These are phyloP conservation scores for Aspergillus fumigatiaffinis DNA, from an alignment of 2,329 filamentous ascomycete species.

Conservation along the genomic window DNA sequence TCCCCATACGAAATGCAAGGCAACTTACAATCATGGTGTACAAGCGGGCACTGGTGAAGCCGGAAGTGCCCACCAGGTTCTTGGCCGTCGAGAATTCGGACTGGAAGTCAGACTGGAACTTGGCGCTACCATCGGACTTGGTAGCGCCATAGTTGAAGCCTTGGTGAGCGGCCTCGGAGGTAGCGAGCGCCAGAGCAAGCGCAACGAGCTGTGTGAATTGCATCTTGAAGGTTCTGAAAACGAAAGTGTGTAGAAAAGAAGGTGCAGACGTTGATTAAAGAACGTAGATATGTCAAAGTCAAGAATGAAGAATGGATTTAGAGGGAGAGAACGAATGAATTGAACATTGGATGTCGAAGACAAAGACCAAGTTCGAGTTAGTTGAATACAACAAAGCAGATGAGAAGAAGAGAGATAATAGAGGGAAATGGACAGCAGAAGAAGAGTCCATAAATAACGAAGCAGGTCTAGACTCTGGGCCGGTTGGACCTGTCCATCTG, in stretches of 20 bases:
- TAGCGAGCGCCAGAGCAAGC: slow-evolving; percentile 30
- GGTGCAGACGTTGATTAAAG: neutral
- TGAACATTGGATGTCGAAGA: neutral
- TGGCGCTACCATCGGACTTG: slow-evolving; percentile 38
- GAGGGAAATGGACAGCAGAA: neutral
- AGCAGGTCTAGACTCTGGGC: neutral
- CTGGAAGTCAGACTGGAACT: slow-evolving; percentile 42
- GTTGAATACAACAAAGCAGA: neutral
- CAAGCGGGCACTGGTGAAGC: slow-evolving; percentile 47
- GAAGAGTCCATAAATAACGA: neutral
- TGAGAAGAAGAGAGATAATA: neutral
- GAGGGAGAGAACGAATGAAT: neutral
- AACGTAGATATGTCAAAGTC: neutral
- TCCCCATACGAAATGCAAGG: neutral
- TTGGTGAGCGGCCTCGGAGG: slow-evolving; percentile 35
- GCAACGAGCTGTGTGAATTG: slow-evolving; percentile 31
- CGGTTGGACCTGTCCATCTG: neutral
- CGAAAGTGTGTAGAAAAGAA: neutral
- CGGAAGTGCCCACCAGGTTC: slow-evolving; percentile 36
- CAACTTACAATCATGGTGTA: slow-evolving; percentile 59
- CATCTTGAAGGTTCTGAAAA: slow-evolving; percentile 19
- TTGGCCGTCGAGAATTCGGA: slow-evolving; percentile 36
- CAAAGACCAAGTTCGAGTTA: neutral
- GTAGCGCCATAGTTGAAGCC: slow-evolving; percentile 49
- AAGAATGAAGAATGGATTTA: neutral